A percentile compares a stretch with the other conserved stretches of the same genome.
phyloP scores from a whole-genome alignment of 805 yeast species.

The Blastobotrys americana region DNA sequence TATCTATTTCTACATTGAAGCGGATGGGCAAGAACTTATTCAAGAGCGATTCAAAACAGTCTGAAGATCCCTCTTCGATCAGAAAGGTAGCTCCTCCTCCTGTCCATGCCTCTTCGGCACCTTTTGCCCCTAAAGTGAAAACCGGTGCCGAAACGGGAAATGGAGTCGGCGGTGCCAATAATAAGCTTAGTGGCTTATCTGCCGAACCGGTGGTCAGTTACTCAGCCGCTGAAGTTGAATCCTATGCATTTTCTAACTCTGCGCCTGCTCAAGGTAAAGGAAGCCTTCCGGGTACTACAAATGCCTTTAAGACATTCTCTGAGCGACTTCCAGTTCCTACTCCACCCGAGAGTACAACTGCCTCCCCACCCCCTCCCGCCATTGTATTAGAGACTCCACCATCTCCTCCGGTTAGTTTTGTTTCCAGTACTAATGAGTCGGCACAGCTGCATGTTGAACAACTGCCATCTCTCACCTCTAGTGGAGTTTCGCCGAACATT shows the following conservation, averaged over 20 bases:
- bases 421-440: slow-evolving; percentile 1
- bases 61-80: background rate
- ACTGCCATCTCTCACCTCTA: slow-evolving; percentile 16
- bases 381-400: background rate
- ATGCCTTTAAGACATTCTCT: background rate
- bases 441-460: slow-evolving; percentile 5
- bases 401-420: background rate
- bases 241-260: slow-evolving; percentile 2
- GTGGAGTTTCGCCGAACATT: background rate
- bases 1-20: slow-evolving; percentile 23
- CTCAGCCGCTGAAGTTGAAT: slow-evolving; percentile 17
- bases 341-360: background rate
- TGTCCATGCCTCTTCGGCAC: background rate
- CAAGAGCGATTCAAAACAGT: slow-evolving; percentile 4
- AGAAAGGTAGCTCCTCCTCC: background rate
- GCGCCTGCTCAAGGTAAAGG: too few relatives aligned
- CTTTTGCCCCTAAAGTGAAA: background rate
- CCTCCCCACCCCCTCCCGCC: slow-evolving; percentile 1
- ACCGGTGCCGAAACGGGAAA: background rate
- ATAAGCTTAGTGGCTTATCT: slow-evolving; percentile 1
- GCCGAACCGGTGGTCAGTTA: slow-evolving; percentile 14
- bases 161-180: background rate
- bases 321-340: slow-evolving; percentile 4
- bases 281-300: background rate
- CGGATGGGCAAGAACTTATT: slow-evolving; percentile 11